Evolutionary conservation across 257 asterid genomes (phyloP), one percentile per base, ranked within the genome.

Genomic region (Ilex asprella): DNA sequence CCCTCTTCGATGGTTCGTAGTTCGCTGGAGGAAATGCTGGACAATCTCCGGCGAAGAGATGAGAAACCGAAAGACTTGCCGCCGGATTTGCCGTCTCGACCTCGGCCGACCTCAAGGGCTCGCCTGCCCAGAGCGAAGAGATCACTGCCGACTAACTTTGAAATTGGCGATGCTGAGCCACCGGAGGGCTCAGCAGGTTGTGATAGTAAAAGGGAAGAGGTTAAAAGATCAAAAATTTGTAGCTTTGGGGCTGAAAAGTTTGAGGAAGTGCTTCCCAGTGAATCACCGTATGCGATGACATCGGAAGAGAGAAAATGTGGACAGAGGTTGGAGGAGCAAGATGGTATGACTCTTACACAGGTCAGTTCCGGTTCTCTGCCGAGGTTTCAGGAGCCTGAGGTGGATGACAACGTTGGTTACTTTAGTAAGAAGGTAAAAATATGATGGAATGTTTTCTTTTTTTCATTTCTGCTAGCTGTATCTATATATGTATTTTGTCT

Each of bases 11-110:
- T 77, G 14, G 73, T 73, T 56, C 81, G 96, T 62, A 93, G 99
- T 84, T 89, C 99, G 58, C 75, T 92, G 59, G 99, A 92, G 79
- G 97, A 76, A 60, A 92, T 89, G 99, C 78, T 92, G 84, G 99
- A 92, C 29, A 75, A 91, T 43, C 88, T 93, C 67, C 83, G 73
- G 78, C 78, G 64, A 43, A 76, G 80, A 56, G 95, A 82, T 8
- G 41, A 35, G 41, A 35, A 55, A 73, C 85, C 87, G 10, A 83
- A 72, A 69, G 96, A 86, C 68, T 29, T 79, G 64, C 96, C 96
- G 13, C 99, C 99, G 58, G 95, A 86, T 46, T 82, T 93, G 12
- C 99, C 99, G 41, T 65, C 81, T 3, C 77, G 99, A 52, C 97
- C 99, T 7, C 81, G 55, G 80, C 68, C 79, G 12, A 62, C 78